Percentiles rank a stretch among this genome's conserved stretches.
These are phyloP conservation scores for Vitis rupestris DNA, from an alignment of 164 flowering plant species.

Conservation along the genomic window DNA sequence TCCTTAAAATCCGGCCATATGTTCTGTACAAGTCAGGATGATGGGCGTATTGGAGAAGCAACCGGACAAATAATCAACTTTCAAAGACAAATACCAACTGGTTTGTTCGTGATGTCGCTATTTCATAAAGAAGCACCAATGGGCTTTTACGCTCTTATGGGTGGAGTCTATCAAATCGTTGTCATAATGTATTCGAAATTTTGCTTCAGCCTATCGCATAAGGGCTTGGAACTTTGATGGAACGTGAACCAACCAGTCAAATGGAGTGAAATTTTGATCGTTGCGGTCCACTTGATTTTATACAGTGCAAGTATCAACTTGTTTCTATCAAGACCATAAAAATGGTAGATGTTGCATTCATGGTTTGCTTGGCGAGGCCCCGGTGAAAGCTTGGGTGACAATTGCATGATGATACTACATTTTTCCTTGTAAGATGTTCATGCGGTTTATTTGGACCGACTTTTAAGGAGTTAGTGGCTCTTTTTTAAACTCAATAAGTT, in stretches of 20 bases:
- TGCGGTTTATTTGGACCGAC: too few species aligned
- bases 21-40: neutral
- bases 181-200: neutral
- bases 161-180: neutral
- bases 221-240: slow-evolving; percentile 1
- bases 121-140: neutral
- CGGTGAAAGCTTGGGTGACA: too few species aligned
- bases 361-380: too few species aligned
- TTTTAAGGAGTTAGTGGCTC: too few species aligned
- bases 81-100: neutral
- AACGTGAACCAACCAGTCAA: slow-evolving; percentile 9
- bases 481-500: too few species aligned
- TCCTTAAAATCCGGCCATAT: neutral
- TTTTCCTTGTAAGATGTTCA: too few species aligned
- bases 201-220: neutral
- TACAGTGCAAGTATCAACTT: too few species aligned
- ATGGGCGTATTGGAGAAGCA: neutral
- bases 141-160: neutral
- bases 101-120: too few species aligned
- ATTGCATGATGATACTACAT: too few species aligned
- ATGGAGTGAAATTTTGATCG: neutral
- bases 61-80: neutral
- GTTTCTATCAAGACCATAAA: too few species aligned
- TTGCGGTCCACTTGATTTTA: too few species aligned
- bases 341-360: too few species aligned